These are phyloP conservation scores for Phytophthora pini DNA, from an alignment of 352 stramenopile genomes.

Conservation along the genomic window DNA sequence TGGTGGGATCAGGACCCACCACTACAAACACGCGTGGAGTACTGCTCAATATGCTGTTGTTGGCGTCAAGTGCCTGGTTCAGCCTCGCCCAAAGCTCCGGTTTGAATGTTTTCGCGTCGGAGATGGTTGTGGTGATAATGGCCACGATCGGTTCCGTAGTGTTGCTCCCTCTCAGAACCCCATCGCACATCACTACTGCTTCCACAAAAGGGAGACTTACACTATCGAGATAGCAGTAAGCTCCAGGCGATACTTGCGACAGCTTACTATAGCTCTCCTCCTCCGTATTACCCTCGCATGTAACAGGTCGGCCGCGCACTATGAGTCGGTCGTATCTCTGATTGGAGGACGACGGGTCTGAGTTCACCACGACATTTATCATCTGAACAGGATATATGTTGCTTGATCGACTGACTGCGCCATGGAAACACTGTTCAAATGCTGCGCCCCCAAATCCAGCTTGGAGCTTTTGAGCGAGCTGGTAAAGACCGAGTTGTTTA, in stretches of 20 bases:
- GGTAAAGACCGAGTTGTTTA: constrained; percentile 7
- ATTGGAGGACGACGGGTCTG: constrained; percentile 28
- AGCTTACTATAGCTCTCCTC: constrained; percentile 25
- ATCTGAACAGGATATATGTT: constrained; percentile 22
- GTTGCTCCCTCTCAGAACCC: constrained; percentile 21
- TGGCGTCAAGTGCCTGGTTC: constrained; percentile 27
- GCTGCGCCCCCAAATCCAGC: constrained; percentile 22
- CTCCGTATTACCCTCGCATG: constrained; percentile 12
- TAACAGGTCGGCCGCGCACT: constrained; percentile 12
- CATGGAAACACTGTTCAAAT: constrained; percentile 31
- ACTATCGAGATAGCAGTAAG: constrained; percentile 28
- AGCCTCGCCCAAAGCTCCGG: constrained; percentile 16
- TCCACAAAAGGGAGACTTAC: constrained; percentile 23
- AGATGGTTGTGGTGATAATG: constrained; percentile 22
- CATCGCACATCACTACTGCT: constrained; percentile 34
- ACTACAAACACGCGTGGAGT: constrained; percentile 32
- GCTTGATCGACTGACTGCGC: constrained; percentile 19
- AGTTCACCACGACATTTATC: constrained; percentile 32
- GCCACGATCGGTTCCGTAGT: constrained; percentile 30
- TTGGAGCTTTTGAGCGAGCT: constrained; percentile 22
- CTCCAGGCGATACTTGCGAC: constrained; percentile 6
- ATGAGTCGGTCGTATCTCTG: constrained; percentile 37
- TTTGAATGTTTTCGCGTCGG: constrained; percentile 26
- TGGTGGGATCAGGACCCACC: constrained; percentile 26
- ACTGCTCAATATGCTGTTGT: constrained; percentile 6